Evolutionary conservation across 2,329 filamentous ascomycete species (phyloP), one percentile per base, ranked within the genome.

Genomic region (Fusarium aywerte): DNA sequence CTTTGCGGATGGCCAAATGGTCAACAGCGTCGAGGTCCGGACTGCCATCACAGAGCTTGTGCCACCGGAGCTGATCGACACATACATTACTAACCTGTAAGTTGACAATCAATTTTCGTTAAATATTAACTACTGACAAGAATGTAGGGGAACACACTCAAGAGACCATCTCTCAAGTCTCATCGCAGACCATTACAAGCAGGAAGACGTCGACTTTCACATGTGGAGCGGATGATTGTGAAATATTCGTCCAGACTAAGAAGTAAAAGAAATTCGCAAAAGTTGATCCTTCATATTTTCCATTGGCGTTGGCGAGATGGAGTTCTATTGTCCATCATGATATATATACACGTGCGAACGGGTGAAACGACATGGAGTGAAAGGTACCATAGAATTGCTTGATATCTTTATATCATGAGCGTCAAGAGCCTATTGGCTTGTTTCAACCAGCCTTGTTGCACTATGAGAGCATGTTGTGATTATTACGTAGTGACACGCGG

Each of bases 1-100:
- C 36, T 97, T 92, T 75, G 87, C 92, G 20, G 90, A 97, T 65
- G 93, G 92, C 7, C 84, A 89, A 36, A 85, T 97, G 71, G 89
- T 97, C 49, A 89, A 92, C 43, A 87, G 89, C 64, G 86, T 96
- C 47, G 90, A 92, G 71, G 87, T 97, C 11, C 88, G 90, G 67
- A 94, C 91, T 73, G 92, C 92, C 12, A 80, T 93, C 20, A 93
- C 90, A 51, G 94, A 97, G 76, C 92, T 94, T 75, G 88, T 97
- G 16, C 88, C 91, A 10, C 87, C 91, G 0, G 90, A 92, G 69
- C 79, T 90, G 59, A 86, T 96, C 35, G 90, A 93, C 77, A 85
- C 92, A 31, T 96, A 96, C 76, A 92, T 97, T 70, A 96, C 93
- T 18, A 97, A 97, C 58, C 64, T 84, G 82, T 84, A 78, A 78